Base-by-base conservation (phyloP, 805 yeast species). In the Blastobotrys robertii region DNA sequence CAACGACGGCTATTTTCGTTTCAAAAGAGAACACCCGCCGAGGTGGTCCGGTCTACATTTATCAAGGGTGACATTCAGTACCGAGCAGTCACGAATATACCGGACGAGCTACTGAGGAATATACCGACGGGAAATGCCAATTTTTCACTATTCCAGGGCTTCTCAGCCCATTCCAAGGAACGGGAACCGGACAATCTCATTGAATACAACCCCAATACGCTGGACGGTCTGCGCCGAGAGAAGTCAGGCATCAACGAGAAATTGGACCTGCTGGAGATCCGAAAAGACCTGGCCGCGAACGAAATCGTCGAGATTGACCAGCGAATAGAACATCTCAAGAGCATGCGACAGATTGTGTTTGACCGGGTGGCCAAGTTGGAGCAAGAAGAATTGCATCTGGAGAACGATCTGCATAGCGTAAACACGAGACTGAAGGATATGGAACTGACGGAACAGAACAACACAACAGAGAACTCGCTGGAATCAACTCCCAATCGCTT, bases 101-200 rank as follows among this genome's bases (percentile, higher is more conserved):
- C 83, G 12, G 84, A 78, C 50, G 84, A 79, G 30, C 52, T 81
- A 48, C 63, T 83, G 30, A 56, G 62, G 6, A 76, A 78, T 40
- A 60, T 79, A 12, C 84, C 84, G 1, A 58, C 56, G 11, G 35
- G 38, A 7, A 48, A 56, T 25, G 39, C 52, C 15, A 43, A 43
- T 30, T 75, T 74, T 49, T 75, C 86, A 2, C 60, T 82, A 15
- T 79, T 73, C 53, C 88, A 81, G 58, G 87, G 88, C 1, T 79
- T 82, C 55, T 11, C 37, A 9, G 41, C 40, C 14, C 28, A 22
- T 34, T 19, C 25, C 4, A 19, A 19, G 25, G 25, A 19, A 19
- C 25, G 25, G 6, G 25, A 19, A 6, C 25, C 25, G 4, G 25
- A 19, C 25, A 19, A 19, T 19, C 25, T 19, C 25, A 19, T 19